These are phyloP conservation scores for Hippophae gyantsensis DNA, from an alignment of 306 rosid species.

Conservation along the genomic window DNA sequence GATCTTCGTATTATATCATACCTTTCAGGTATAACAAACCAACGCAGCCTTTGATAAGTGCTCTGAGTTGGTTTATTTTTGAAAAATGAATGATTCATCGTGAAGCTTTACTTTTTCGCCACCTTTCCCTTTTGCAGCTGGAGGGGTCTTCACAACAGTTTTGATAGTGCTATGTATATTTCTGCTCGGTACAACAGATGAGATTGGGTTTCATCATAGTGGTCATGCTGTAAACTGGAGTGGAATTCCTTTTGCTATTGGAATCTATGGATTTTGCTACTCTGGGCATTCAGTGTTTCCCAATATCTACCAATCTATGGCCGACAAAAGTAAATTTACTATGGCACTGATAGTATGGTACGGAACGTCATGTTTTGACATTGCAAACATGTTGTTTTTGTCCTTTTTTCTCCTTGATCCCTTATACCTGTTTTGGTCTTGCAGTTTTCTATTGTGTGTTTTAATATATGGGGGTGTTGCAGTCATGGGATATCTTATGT, in stretches of 20 bases:
- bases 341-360: constrained; percentile 41
- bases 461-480: constrained; percentile 55
- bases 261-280: constrained; percentile 69
- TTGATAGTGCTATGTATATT: constrained; percentile 41
- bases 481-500: constrained; percentile 61
- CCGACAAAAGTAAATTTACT: constrained; percentile 49
- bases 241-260: constrained; percentile 72
- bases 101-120: constrained; percentile 8
- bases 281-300: constrained; percentile 81
- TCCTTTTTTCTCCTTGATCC: constrained; percentile 5
- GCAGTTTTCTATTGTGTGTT: constrained; percentile 53
- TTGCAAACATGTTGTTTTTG: not conserved
- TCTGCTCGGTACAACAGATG: constrained; percentile 45
- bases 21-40: constrained; percentile 51
- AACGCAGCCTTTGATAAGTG: not conserved
- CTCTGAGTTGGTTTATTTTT: constrained; percentile 3
- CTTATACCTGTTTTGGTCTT: not conserved
- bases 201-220: constrained; percentile 51
- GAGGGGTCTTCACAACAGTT: constrained; percentile 52
- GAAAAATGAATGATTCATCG: not conserved
- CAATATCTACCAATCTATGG: constrained; percentile 80
- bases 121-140: constrained; percentile 41
- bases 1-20: constrained; percentile 65
- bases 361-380: not conserved
- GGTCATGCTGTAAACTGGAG: constrained; percentile 44